A percentile compares a stretch with the other conserved stretches of the same genome.
phyloP scores from a whole-genome alignment of 139 green algal genomes.

The Chlorella sp. region DNA sequence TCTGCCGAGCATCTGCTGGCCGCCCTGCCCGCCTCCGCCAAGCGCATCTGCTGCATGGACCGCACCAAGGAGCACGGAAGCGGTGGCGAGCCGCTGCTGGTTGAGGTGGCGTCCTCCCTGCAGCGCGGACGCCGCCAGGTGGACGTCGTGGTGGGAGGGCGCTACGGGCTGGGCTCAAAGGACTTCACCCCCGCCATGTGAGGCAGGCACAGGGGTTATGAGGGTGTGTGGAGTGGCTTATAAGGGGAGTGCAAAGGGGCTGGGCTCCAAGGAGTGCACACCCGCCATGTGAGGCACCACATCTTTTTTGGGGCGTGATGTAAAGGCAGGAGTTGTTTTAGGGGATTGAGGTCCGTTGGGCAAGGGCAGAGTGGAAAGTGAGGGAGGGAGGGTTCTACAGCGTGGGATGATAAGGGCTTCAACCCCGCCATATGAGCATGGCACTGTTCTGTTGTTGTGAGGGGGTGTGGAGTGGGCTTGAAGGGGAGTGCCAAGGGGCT shows the following conservation, averaged over 20 bases:
- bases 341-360: no score
- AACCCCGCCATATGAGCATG: constrained; percentile 44
- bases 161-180: constrained; percentile 69
- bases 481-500: constrained; percentile 67
- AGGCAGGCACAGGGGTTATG: not conserved
- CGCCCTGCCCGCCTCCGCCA: constrained; percentile 45
- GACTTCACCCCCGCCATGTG: constrained; percentile 62
- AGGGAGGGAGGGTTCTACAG: constrained; percentile 52
- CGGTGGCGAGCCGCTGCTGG: constrained; percentile 48
- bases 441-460: no score
- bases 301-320: no score
- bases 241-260: no score
- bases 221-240: no score
- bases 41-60: constrained; percentile 58
- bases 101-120: constrained; percentile 43
- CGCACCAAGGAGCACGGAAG: constrained; percentile 66
- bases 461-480: no score
- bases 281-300: no score
- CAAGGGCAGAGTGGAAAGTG: no score
- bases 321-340: no score
- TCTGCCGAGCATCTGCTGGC: constrained; percentile 53
- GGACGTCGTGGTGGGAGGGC: constrained; percentile 55
- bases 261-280: no score
- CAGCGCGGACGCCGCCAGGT: not conserved
- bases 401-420: constrained; percentile 68